These are phyloP conservation scores for Conoideocrella luteorostrata DNA, from an alignment of 2,329 filamentous ascomycete species.

Conservation along the genomic window DNA sequence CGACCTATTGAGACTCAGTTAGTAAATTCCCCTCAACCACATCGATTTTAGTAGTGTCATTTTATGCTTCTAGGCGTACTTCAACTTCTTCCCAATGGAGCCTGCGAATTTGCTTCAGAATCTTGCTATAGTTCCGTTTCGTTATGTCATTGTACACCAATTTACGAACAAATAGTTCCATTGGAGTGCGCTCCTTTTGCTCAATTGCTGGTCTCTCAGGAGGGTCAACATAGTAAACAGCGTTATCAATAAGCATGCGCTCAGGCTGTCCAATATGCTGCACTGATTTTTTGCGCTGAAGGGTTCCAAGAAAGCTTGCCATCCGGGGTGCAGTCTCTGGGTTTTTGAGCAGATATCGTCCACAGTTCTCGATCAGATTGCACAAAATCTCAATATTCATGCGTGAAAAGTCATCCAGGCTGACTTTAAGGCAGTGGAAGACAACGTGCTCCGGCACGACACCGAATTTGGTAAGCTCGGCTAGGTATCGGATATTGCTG, in stretches of 20 bases:
- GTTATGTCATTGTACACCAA: conserved; percentile 90
- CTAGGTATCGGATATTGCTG: conserved; percentile 93
- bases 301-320: conserved; percentile 86
- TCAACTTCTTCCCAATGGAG: conserved; percentile 96
- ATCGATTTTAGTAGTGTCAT: not conserved
- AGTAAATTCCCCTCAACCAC: not conserved
- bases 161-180: conserved; percentile 88
- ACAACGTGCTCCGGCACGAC: conserved; percentile 98
- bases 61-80: conserved; percentile 32
- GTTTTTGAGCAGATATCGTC: conserved; percentile 86
- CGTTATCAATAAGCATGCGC: conserved; percentile 97
- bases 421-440: conserved; percentile 97
- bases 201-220: conserved; percentile 89
- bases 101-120: conserved; percentile 88
- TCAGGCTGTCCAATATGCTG: conserved; percentile 94
- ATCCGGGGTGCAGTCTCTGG: conserved; percentile 90
- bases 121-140: conserved; percentile 87
- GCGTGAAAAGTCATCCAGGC: conserved; percentile 91
- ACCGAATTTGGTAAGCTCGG: conserved; percentile 95
- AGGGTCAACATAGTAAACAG: conserved; percentile 95
- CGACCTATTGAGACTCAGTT: conserved; percentile 42
- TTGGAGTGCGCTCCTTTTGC: conserved; percentile 91
- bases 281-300: conserved; percentile 92
- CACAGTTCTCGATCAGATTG: conserved; percentile 92
- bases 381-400: conserved; percentile 99